Conservation (phyloP, 2,329 filamentous ascomycete species). For the Colletotrichum gigasporum region DNA sequence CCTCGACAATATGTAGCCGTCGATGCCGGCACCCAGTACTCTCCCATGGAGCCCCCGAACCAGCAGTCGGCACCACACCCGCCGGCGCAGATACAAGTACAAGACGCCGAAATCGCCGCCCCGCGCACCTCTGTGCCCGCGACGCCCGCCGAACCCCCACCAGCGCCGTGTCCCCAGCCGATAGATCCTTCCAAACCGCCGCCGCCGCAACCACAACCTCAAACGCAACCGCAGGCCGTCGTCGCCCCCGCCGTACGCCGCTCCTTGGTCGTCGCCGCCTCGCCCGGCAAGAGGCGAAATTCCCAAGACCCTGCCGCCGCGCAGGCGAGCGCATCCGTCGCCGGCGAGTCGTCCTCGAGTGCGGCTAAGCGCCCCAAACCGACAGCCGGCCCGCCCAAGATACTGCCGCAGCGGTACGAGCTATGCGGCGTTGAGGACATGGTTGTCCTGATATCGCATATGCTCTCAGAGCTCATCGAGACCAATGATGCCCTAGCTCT, state of each 20-base stretch:
- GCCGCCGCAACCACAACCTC: constrained; percentile 28
- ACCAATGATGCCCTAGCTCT: constrained; percentile 91
- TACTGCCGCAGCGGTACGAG: constrained; percentile 81
- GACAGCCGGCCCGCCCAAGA: constrained; percentile 61
- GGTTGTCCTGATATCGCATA: constrained; percentile 89
- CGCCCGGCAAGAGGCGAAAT: constrained; percentile 54
- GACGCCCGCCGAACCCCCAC: constrained; percentile 37
- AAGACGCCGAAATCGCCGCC: constrained; percentile 36
- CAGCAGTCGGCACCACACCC: background rate
- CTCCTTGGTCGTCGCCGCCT: constrained; percentile 36
- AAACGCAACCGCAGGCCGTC: constrained; percentile 16
- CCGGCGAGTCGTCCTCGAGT: constrained; percentile 36
- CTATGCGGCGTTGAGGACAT: constrained; percentile 84
- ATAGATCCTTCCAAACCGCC: constrained; percentile 22
- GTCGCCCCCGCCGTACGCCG: constrained; percentile 15
- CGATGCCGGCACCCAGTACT: constrained; percentile 59
- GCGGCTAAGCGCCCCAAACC: constrained; percentile 64
- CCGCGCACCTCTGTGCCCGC: constrained; percentile 36
- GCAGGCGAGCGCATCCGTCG: constrained; percentile 29
- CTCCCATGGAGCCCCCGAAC: constrained; percentile 53
- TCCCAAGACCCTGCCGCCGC: constrained; percentile 47
- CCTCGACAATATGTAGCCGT: constrained; percentile 55
- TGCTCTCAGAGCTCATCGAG: constrained; percentile 93
- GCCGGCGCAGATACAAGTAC: constrained; percentile 4
- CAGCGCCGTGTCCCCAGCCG: constrained; percentile 30